These are phyloP conservation scores for Curvularia lunata DNA, from an alignment of 2,329 filamentous ascomycete species.

Conservation along the genomic window DNA sequence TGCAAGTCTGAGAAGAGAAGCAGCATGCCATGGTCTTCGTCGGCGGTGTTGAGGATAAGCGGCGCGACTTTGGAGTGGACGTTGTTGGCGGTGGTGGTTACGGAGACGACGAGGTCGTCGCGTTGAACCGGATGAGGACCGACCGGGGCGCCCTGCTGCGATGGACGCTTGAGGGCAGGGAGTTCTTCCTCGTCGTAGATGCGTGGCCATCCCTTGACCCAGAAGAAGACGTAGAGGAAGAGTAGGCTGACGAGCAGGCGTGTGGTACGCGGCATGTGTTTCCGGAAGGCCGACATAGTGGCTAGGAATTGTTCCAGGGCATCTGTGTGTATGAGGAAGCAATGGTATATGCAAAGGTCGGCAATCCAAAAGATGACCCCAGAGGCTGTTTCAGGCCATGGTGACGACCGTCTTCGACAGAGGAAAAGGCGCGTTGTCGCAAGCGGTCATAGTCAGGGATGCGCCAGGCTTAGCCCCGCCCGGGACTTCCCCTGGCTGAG, in stretches of 20 bases:
- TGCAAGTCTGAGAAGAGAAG: constrained; percentile 50
- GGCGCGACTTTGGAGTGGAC: constrained; percentile 61
- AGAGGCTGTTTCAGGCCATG: constrained; percentile 12
- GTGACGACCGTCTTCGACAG: constrained; percentile 1
- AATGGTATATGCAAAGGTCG: background rate
- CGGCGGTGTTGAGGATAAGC: constrained; percentile 30
- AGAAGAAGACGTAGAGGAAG: constrained; percentile 37
- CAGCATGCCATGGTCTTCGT: constrained; percentile 44
- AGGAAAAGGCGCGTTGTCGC: constrained; percentile 8
- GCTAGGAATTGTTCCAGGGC: constrained; percentile 18
- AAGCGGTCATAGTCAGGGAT: constrained; percentile 18
- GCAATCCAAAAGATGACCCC: background rate
- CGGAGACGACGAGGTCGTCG: constrained; percentile 57
- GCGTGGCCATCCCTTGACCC: constrained; percentile 43
- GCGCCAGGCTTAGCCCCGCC: constrained; percentile 16
- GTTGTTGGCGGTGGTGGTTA: constrained; percentile 64
- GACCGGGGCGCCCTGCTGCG: constrained; percentile 20
- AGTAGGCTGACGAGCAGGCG: constrained; percentile 29
- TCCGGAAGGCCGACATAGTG: constrained; percentile 33
- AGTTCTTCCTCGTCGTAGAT: constrained; percentile 44
- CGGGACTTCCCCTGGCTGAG: constrained; percentile 8
- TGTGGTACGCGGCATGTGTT: constrained; percentile 30
- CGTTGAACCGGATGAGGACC: constrained; percentile 29
- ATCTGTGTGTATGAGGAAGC: constrained; percentile 11
- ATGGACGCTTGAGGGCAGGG: constrained; percentile 27